These are phyloP conservation scores for Allantophomopsis lycopodina DNA, from an alignment of 2,329 filamentous ascomycete species.

Conservation along the genomic window DNA sequence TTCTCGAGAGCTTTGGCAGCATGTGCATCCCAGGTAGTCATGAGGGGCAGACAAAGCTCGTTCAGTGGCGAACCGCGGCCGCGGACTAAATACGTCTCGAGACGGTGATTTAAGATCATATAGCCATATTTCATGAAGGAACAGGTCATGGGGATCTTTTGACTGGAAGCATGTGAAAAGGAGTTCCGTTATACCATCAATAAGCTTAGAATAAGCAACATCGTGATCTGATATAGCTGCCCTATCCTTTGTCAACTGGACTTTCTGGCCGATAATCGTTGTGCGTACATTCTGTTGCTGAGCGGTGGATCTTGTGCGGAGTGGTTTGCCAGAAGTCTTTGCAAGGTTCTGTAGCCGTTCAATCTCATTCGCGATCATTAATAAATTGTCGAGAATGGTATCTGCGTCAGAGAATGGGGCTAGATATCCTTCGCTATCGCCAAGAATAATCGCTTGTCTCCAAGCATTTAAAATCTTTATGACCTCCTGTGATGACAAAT, in stretches of 20 bases:
- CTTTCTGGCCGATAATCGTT: conserved; percentile 69
- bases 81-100: conserved; percentile 61
- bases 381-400: conserved; percentile 8
- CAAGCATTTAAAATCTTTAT: conserved; percentile 6
- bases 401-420: background rate
- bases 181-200: conserved; percentile 39
- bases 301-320: conserved; percentile 65
- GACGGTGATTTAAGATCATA: conserved; percentile 61
- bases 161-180: conserved; percentile 31
- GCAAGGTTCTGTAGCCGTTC: conserved; percentile 30
- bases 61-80: conserved; percentile 56
- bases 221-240: conserved; percentile 58
- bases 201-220: conserved; percentile 51
- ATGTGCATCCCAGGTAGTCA: conserved; percentile 64
- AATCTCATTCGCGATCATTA: conserved; percentile 28
- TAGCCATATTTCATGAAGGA: conserved; percentile 60
- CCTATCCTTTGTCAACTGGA: conserved; percentile 65
- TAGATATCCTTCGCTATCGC: no score
- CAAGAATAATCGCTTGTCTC: no score
- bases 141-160: conserved; percentile 27
- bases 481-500: conserved; percentile 38
- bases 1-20: conserved; percentile 38
- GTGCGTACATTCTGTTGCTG: conserved; percentile 59
- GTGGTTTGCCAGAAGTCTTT: conserved; percentile 28
- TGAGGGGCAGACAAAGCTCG: conserved; percentile 59